Evolutionary conservation across 148 eudicot genomes (phyloP), one percentile per base, ranked within the genome.

Genomic region (Cornus controversa): DNA sequence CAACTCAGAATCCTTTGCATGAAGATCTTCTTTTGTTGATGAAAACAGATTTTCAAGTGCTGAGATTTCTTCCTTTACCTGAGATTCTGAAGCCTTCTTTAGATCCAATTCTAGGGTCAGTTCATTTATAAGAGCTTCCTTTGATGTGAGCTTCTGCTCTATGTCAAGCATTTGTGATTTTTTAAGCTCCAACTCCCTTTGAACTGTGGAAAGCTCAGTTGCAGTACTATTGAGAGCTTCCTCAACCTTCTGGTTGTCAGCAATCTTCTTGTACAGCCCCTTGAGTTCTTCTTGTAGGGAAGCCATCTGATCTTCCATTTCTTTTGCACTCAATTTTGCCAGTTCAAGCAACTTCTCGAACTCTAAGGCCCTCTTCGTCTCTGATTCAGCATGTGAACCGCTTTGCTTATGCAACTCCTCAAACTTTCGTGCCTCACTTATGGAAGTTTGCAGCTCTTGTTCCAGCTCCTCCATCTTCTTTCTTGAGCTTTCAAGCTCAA

Each of bases 401-500:
- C 92, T 91, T 67, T 87, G 62, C 67, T 80, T 84, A 71, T 91
- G 92, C 85, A 91, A 69, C 73, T 91, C 90, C 81, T 91, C 90
- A 53, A 81, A 89, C 77, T 91, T 91, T 34, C 60, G 78, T 15
- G 82, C 86, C 79, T 91, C 94, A 28, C 74, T 79, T 20, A 79
- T 71, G 1, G 91, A 89, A 57, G 79, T 74, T 45, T 85, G 83
- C 34, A 96, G 80, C 73, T 89, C 90, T 72, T 82, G 84, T 78
- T 93, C 94, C 70, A 96, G 86, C 74, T 86, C 92, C 65, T 79
- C 76, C 76, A 89, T 83, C 80, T 82, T 93, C 87, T 92, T 96
- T 79, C 85, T 93, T 10, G 98, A 92, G 85, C 80, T 82, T 75
- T 93, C 97, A 10, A 87, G 75, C 81, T 96, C 97, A 53, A 96